Conservation (phyloP, 2,329 filamentous ascomycete species). For the Pyrenophora tritici-repentis region DNA sequence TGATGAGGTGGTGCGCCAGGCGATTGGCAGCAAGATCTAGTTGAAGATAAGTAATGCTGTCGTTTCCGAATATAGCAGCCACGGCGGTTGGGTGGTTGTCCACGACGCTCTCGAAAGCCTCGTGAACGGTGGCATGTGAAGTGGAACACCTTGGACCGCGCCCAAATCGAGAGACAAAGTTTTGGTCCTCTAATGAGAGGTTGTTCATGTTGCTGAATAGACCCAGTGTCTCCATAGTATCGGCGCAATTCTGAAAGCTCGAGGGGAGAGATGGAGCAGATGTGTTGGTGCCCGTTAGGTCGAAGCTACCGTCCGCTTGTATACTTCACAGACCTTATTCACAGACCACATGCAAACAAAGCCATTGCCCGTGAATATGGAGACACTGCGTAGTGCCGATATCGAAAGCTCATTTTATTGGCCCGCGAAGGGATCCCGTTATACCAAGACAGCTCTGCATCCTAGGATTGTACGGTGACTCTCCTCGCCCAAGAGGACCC, state of each 20-base stretch:
- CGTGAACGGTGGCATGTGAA: conserved; percentile 2
- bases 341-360: neutral
- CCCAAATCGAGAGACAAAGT: conserved; percentile 3
- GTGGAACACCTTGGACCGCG: conserved; percentile 2
- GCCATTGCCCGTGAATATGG: neutral
- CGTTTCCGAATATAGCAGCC: conserved; percentile 5
- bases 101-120: conserved; percentile 9
- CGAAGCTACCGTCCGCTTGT: neutral
- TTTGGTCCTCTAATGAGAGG: conserved; percentile 4
- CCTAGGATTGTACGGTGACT: neutral
- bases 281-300: neutral
- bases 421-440: neutral
- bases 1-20: conserved; percentile 38
- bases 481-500: neutral
- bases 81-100: conserved; percentile 1
- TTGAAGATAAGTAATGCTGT: conserved; percentile 37
- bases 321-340: neutral
- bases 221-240: neutral
- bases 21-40: conserved; percentile 39
- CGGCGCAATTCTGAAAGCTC: neutral
- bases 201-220: neutral
- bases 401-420: neutral
- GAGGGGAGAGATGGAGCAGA: neutral
- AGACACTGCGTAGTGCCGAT: neutral
- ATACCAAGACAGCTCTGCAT: neutral